Conservation (phyloP, 2,329 filamentous ascomycete genomes). For the Tricladium varicosporioides region DNA sequence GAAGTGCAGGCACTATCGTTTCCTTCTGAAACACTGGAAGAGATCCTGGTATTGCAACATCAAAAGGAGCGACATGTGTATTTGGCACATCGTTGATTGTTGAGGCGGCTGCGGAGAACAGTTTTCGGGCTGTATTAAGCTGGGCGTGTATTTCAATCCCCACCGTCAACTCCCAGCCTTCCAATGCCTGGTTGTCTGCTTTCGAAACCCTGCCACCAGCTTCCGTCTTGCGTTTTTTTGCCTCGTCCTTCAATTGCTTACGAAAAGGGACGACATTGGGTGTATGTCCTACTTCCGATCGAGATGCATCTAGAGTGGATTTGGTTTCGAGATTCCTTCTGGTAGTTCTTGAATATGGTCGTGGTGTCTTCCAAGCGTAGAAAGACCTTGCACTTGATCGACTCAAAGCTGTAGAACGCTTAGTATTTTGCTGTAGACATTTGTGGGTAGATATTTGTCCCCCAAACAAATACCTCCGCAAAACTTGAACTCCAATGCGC, state of each 20-base stretch:
- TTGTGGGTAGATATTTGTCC: constrained; percentile 26
- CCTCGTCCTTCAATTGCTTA: constrained; percentile 71
- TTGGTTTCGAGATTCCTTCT: too few relatives aligned
- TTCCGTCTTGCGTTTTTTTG: constrained; percentile 46
- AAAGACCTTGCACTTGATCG: too few relatives aligned
- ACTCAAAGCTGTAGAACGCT: too few relatives aligned
- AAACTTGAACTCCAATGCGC: constrained; percentile 23
- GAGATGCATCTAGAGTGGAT: too few relatives aligned
- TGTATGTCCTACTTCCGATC: too few relatives aligned
- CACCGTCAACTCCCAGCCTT: constrained; percentile 85
- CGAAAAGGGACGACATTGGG: constrained; percentile 52
- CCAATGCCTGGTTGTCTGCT: constrained; percentile 42
- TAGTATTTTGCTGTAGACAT: constrained; percentile 23
- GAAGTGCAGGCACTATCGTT: constrained; percentile 82
- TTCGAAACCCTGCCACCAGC: constrained; percentile 32
- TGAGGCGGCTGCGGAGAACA: constrained; percentile 75
- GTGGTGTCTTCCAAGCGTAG: too few relatives aligned
- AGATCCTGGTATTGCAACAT: constrained; percentile 83
- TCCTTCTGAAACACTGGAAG: constrained; percentile 84
- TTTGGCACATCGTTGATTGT: constrained; percentile 72
- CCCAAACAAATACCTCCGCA: constrained; percentile 33
- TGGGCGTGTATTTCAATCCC: constrained; percentile 98
- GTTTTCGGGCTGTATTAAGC: constrained; percentile 82
- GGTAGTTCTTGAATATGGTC: too few relatives aligned
- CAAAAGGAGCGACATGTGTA: constrained; percentile 83